These are phyloP conservation scores for Lecanosticta acicola DNA, from an alignment of 2,329 filamentous ascomycete species.

Conservation along the genomic window DNA sequence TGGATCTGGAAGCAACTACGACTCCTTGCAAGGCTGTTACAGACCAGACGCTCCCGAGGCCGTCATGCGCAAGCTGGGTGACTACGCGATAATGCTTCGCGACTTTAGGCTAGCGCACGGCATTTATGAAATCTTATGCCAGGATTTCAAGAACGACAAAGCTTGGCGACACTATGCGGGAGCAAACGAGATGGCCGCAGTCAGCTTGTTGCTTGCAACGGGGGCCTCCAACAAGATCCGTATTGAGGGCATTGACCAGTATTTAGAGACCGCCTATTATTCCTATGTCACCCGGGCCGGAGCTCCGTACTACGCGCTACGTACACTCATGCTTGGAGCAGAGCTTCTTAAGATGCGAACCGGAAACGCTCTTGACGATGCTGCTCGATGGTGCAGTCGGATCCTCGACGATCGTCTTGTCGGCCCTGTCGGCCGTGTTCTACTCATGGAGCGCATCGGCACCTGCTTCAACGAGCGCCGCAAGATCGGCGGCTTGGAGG, in stretches of 20 bases:
- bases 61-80: slow-evolving; percentile 84
- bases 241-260: slow-evolving; percentile 73
- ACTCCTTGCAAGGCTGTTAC: slow-evolving; percentile 73
- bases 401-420: slow-evolving; percentile 73
- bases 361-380: slow-evolving; percentile 75
- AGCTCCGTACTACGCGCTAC: slow-evolving; percentile 71
- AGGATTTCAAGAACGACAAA: slow-evolving; percentile 90
- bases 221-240: slow-evolving; percentile 69
- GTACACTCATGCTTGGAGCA: slow-evolving; percentile 67
- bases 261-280: slow-evolving; percentile 86
- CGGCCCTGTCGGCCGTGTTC: slow-evolving; percentile 68
- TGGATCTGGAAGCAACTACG: slow-evolving; percentile 64
- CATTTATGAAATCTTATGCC: slow-evolving; percentile 82
- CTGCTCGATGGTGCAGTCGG: slow-evolving; percentile 75
- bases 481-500: slow-evolving; percentile 59
- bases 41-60: slow-evolving; percentile 78
- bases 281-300: slow-evolving; percentile 84
- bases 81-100: slow-evolving; percentile 93
- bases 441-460: slow-evolving; percentile 80
- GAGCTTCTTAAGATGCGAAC: slow-evolving; percentile 80
- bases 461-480: slow-evolving; percentile 71
- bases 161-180: slow-evolving; percentile 95
- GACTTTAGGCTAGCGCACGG: slow-evolving; percentile 91
- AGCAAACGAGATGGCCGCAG: slow-evolving; percentile 88
- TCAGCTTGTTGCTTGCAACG: slow-evolving; percentile 74